Conservation (phyloP, 1,139 yeast genomes). For the Kodamaea derodonti region DNA sequence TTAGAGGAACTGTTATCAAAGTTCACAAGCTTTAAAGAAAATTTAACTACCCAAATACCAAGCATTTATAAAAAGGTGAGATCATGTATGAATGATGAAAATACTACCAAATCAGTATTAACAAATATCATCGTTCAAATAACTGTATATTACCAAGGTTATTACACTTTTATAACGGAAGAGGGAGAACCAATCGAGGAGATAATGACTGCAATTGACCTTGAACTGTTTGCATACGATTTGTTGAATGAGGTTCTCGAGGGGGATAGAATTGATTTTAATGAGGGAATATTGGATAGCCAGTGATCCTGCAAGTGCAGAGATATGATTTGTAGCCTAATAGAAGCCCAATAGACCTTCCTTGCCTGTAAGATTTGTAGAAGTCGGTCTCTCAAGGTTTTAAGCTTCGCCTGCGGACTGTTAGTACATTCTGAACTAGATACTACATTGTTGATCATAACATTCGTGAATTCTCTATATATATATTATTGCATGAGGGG, state of each 20-base stretch:
- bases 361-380: too few relatives aligned
- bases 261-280: slow-evolving; percentile 16
- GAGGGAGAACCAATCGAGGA: slow-evolving; percentile 26
- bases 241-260: slow-evolving; percentile 18
- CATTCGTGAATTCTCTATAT: too few relatives aligned
- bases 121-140: slow-evolving; percentile 6
- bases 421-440: too few relatives aligned
- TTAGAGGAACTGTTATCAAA: slow-evolving; percentile 4
- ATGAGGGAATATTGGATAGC: slow-evolving; percentile 25
- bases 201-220: slow-evolving; percentile 38
- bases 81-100: slow-evolving; percentile 39
- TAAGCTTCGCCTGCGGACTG: too few relatives aligned
- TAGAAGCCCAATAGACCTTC: too few relatives aligned
- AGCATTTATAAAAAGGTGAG: slow-evolving; percentile 49
- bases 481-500: too few relatives aligned
- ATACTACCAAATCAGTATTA: slow-evolving; percentile 22
- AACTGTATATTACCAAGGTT: slow-evolving; percentile 7
- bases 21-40: slow-evolving; percentile 38
- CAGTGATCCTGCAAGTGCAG: too few relatives aligned
- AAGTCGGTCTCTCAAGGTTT: too few relatives aligned
- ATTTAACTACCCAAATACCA: slow-evolving; percentile 52
- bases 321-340: too few relatives aligned
- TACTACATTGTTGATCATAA: too few relatives aligned
- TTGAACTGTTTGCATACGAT: slow-evolving; percentile 30
- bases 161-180: slow-evolving; percentile 7